Percentiles rank a stretch among this genome's conserved stretches.
Conservation (phyloP, 129 eudicot species). For the Flaveria brownii region DNA sequence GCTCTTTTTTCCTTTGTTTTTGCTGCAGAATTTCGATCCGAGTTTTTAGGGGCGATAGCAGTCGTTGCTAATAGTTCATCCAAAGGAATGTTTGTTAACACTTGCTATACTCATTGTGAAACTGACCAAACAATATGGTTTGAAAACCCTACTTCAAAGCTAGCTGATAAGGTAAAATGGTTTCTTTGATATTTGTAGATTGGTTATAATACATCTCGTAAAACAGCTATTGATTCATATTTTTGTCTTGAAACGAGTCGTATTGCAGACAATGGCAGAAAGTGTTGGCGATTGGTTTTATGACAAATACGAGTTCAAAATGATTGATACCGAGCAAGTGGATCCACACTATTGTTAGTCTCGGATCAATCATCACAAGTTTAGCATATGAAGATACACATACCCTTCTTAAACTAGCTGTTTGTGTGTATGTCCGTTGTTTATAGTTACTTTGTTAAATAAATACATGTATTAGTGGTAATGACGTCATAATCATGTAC, state of each 20-base stretch:
- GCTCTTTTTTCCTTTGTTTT: not conserved
- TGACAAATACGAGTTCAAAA: constrained; percentile 21
- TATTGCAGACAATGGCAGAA: constrained; percentile 33
- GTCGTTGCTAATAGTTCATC: constrained; percentile 17
- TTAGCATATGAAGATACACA: not conserved
- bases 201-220: not conserved
- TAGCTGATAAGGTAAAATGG: constrained; percentile 33
- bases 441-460: constrained; percentile 6
- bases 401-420: not conserved
- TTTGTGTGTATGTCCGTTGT: not conserved
- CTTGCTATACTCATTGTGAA: constrained; percentile 50
- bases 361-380: not conserved
- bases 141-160: constrained; percentile 23
- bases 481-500: not conserved
- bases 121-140: constrained; percentile 38
- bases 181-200: not conserved
- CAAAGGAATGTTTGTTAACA: constrained; percentile 47
- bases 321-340: constrained; percentile 34
- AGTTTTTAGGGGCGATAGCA: constrained; percentile 27
- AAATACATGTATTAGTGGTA: constrained; percentile 16
- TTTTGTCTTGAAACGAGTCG: not conserved
- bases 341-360: constrained; percentile 41
- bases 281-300: constrained; percentile 55
- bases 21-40: constrained; percentile 38
- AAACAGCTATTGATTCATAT: not conserved